Evolutionary conservation across 164 flowering plant genomes (phyloP).

Genomic region (Euptelea pleiosperma): DNA sequence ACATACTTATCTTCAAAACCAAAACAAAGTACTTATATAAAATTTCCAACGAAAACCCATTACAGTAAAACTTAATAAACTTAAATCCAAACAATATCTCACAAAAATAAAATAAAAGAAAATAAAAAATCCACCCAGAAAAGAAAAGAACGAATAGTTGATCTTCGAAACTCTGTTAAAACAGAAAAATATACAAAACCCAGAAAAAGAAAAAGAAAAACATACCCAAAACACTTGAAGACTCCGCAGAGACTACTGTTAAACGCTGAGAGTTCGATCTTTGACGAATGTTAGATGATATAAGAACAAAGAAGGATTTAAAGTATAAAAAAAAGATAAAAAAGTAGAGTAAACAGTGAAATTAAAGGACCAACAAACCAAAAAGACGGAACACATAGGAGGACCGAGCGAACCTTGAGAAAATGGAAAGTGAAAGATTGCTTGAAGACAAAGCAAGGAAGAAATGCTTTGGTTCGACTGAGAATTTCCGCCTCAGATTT

Average conservation of each 20-base stretch:
- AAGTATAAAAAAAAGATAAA: not conserved
- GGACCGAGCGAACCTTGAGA: constrained; percentile 4
- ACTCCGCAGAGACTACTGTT: not conserved
- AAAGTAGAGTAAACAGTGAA: not conserved
- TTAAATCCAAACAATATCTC: not conserved
- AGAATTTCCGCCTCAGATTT: too few species aligned
- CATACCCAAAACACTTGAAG: not conserved
- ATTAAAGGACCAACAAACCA: too few species aligned
- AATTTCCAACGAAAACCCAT: not conserved
- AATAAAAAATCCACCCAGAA: not conserved
- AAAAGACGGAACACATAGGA: too few species aligned
- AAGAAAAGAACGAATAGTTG: too few species aligned
- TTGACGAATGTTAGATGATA: not conserved
- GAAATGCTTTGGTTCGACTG: not conserved
- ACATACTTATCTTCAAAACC: not conserved
- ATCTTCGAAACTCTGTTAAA: too few species aligned
- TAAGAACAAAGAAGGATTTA: too few species aligned
- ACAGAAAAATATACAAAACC: too few species aligned
- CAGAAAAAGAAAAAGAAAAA: too few species aligned
- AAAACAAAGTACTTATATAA: not conserved
- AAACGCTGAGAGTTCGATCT: not conserved
- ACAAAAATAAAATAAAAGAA: not conserved
- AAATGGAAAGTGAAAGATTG: not conserved
- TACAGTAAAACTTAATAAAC: not conserved
- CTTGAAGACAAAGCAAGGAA: constrained; percentile 15